Conservation (phyloP, 1,139 yeast genomes). For the Meyerozyma guilliermondii region DNA sequence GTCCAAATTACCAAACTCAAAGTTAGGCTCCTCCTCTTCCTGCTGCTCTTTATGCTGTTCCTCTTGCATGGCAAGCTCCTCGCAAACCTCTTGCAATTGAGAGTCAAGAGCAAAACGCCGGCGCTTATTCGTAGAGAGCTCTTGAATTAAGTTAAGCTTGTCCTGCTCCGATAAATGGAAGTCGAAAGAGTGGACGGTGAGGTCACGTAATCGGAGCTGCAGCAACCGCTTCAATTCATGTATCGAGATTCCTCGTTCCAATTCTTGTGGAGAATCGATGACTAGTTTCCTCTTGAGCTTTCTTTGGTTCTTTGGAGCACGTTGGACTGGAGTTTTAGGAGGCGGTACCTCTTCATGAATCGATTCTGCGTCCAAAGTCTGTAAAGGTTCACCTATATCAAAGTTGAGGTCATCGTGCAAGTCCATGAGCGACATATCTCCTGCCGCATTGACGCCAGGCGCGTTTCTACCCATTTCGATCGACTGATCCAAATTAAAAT, state of each 20-base stretch:
- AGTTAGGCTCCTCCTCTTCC: conserved; percentile 18
- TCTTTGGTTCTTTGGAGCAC: conserved; percentile 11
- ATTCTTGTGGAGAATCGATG: conserved; percentile 28
- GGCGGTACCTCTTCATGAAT: conserved; percentile 12
- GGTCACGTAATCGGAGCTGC: conserved; percentile 4
- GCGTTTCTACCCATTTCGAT: conserved; percentile 48
- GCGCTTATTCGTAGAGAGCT: conserved; percentile 23
- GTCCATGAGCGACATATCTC: conserved; percentile 26
- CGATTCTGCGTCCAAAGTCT: conserved; percentile 18
- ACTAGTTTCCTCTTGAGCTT: conserved; percentile 32
- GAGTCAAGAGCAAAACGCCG: conserved; percentile 17
- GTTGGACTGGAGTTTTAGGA: conserved; percentile 16
- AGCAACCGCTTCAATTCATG: conserved; percentile 31
- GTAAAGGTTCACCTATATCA: conserved; percentile 22
- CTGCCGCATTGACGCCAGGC: conserved; percentile 14
- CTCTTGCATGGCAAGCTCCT: conserved; percentile 25
- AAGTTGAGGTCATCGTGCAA: conserved; percentile 8
- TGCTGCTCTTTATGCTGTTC: conserved; percentile 13
- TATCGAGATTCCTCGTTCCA: conserved; percentile 32
- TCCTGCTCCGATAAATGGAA: conserved; percentile 27
- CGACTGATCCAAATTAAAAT: conserved; percentile 31
- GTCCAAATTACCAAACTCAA: conserved; percentile 23
- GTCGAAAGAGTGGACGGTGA: background rate
- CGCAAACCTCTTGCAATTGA: conserved; percentile 25
- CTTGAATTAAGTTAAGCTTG: conserved; percentile 32